These are phyloP conservation scores for Graphium sp. DNA, from an alignment of 2,329 filamentous ascomycete genomes.

Conservation along the genomic window DNA sequence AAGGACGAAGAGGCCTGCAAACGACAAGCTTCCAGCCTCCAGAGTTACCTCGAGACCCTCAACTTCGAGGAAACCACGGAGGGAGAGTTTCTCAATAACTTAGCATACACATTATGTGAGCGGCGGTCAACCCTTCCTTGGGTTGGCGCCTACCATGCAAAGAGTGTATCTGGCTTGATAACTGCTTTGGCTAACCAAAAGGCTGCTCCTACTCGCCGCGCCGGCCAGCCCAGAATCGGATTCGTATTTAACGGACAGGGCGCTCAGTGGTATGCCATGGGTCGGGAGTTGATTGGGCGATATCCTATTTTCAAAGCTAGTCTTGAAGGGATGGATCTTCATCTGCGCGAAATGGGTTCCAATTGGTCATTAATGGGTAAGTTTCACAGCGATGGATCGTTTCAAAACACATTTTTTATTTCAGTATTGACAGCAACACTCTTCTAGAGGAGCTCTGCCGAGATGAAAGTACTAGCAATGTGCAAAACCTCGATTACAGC, in stretches of 20 bases:
- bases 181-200: too few relatives aligned
- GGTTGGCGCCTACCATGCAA: background rate
- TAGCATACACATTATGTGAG: background rate
- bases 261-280: conserved; percentile 2
- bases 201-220: background rate
- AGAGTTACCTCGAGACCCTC: too few relatives aligned
- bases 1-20: too few relatives aligned
- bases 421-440: conserved; percentile 5
- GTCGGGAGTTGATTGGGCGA: background rate
- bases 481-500: conserved; percentile 11
- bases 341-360: conserved; percentile 8
- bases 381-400: conserved; percentile 18
- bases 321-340: conserved; percentile 9
- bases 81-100: conserved; percentile 1
- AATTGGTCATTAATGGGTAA: conserved; percentile 18
- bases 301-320: conserved; percentile 9
- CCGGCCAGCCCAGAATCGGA: background rate
- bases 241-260: conserved; percentile 3
- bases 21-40: too few relatives aligned
- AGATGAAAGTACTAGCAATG: conserved; percentile 7
- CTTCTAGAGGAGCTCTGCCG: conserved; percentile 7
- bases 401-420: conserved; percentile 8
- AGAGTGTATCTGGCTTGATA: background rate
- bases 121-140: background rate
- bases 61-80: too few relatives aligned